A percentile compares a stretch with the other conserved stretches of the same genome.
phyloP scores from a whole-genome alignment of 2,329 filamentous ascomycete species.

The Didymella glomerata region DNA sequence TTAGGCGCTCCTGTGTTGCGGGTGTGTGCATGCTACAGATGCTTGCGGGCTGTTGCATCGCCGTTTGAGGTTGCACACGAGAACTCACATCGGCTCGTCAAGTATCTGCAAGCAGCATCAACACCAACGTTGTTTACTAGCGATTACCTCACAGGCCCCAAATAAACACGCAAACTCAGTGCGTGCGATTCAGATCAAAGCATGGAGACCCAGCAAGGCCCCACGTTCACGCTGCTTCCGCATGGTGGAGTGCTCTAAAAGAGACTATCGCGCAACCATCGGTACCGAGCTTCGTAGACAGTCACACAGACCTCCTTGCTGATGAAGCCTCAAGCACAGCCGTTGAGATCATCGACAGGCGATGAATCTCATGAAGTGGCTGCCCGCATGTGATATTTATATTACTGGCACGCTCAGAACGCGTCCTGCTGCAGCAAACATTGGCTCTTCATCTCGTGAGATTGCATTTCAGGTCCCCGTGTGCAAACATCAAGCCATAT shows the following conservation, averaged over 20 bases:
- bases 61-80: conserved; percentile 12
- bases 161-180: conserved; percentile 21
- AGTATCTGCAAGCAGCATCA: conserved; percentile 25
- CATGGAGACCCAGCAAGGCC: conserved; percentile 20
- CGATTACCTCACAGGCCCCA: conserved; percentile 12
- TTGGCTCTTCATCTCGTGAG: conserved; percentile 25
- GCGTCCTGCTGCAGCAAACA: conserved; percentile 23
- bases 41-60: conserved; percentile 17
- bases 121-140: neutral
- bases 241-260: conserved; percentile 42
- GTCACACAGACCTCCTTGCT: conserved; percentile 39
- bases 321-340: conserved; percentile 29
- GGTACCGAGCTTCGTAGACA: conserved; percentile 40
- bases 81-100: conserved; percentile 5
- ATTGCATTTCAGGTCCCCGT: conserved; percentile 31
- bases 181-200: conserved; percentile 12
- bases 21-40: conserved; percentile 9
- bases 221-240: conserved; percentile 31
- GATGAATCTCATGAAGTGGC: conserved; percentile 13
- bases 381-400: conserved; percentile 17
- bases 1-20: conserved; percentile 8
- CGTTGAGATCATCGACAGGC: conserved; percentile 24
- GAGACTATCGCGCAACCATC: conserved; percentile 35
- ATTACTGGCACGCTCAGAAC: conserved; percentile 14
- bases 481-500: conserved; percentile 22